Percentiles rank a stretch among this genome's conserved stretches.
These are phyloP conservation scores for Lasiodiplodia citricola DNA, from an alignment of 2,329 filamentous ascomycete genomes.

Conservation along the genomic window DNA sequence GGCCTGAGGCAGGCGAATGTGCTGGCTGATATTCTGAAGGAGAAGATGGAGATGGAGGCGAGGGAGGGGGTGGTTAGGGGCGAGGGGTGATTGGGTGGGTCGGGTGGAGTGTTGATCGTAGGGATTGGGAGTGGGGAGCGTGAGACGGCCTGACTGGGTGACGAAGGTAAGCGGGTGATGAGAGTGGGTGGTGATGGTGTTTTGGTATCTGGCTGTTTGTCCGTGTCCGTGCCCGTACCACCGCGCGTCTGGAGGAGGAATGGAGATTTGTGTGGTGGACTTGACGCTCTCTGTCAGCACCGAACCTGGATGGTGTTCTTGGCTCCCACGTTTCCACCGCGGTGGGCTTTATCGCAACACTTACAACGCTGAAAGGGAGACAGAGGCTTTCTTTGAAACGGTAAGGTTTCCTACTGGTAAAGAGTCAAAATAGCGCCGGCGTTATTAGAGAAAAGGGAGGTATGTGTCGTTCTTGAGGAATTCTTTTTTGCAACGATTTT, in stretches of 20 bases:
- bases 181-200: too few species aligned
- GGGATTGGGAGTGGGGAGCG: too few species aligned
- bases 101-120: background rate
- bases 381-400: background rate
- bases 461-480: background rate
- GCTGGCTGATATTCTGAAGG: conserved; percentile 33
- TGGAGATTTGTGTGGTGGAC: background rate
- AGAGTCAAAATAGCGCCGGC: background rate
- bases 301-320: background rate
- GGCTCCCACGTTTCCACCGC: background rate
- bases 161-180: too few species aligned
- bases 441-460: background rate
- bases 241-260: background rate
- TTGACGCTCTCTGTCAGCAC: background rate
- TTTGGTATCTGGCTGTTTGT: too few species aligned
- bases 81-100: background rate
- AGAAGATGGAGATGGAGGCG: background rate
- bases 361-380: background rate
- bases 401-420: background rate
- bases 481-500: background rate
- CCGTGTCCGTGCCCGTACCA: too few species aligned
- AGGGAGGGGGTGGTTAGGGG: background rate
- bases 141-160: too few species aligned
- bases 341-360: background rate
- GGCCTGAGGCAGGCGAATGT: conserved; percentile 42